Conservation (phyloP, 1,284 basidiomycete species). For the Limonomyces culmigenus region DNA sequence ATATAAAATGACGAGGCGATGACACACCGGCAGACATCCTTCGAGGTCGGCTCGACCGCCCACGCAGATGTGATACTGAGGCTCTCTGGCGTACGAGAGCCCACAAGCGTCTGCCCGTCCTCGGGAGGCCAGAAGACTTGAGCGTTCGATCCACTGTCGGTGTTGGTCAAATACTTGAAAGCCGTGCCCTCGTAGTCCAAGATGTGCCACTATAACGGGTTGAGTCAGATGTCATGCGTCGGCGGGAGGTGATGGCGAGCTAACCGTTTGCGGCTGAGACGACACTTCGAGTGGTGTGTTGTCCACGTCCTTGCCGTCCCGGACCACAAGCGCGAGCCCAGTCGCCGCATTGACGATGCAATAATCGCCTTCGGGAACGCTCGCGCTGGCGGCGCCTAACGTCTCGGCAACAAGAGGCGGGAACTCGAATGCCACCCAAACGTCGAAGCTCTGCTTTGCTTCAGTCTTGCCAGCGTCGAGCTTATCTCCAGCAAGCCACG, state of each 20-base stretch:
- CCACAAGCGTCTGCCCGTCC: not conserved
- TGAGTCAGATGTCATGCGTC: too few relatives aligned
- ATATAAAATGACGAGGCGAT: too few relatives aligned
- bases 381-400: not conserved
- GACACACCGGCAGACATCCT: too few relatives aligned
- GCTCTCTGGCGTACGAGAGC: not conserved
- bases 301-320: not conserved
- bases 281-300: not conserved
- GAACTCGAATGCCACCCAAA: slow-evolving; percentile 11
- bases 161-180: not conserved
- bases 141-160: not conserved
- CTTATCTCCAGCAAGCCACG: slow-evolving; percentile 9
- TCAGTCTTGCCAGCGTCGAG: too few relatives aligned
- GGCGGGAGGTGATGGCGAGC: too few relatives aligned
- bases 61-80: not conserved
- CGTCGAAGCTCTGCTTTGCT: slow-evolving; percentile 9
- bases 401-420: slow-evolving; percentile 2
- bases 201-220: not conserved
- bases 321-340: not conserved
- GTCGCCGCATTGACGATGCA: not conserved
- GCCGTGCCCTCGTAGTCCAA: not conserved
- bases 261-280: not conserved
- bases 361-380: not conserved
- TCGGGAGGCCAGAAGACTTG: not conserved
- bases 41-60: too few relatives aligned